These are phyloP conservation scores for Strigomonas culicis DNA, from an alignment of 208 protist species.

Conservation along the genomic window DNA sequence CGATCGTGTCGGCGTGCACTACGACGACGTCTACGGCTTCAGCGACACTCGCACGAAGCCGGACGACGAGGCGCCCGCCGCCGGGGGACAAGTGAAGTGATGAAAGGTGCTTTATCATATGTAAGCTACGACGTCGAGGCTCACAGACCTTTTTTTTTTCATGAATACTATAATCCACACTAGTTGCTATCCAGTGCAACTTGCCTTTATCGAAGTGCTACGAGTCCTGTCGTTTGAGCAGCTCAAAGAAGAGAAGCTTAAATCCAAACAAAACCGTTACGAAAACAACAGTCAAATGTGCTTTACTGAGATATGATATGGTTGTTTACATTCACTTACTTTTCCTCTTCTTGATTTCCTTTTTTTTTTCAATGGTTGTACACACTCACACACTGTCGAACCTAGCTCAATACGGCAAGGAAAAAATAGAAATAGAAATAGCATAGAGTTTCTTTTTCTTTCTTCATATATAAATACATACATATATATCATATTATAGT, in stretches of 20 bases:
- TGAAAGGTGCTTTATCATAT: too few relatives aligned
- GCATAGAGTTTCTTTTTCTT: conserved; percentile 11
- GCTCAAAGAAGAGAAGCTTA: neutral
- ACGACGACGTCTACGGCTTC: conserved; percentile 71
- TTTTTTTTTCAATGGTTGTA: neutral
- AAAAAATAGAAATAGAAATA: conserved; percentile 8
- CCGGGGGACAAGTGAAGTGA: neutral
- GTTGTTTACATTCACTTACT: neutral
- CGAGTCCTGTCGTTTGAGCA: too few relatives aligned
- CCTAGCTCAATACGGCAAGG: neutral
- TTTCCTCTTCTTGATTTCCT: neutral
- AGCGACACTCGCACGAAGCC: conserved; percentile 37
- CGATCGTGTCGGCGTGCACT: conserved; percentile 60
- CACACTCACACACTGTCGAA: neutral
- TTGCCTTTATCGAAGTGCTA: neutral
- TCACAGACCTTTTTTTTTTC: neutral
- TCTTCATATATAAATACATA: conserved; percentile 8
- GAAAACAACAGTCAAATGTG: neutral
- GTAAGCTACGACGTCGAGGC: too few relatives aligned
- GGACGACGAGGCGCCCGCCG: conserved; percentile 13
- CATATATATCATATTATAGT: conserved; percentile 9
- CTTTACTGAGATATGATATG: neutral
- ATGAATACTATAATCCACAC: neutral
- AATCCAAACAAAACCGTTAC: too few relatives aligned
- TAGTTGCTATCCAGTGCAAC: neutral